These are phyloP conservation scores for Glycine latifolia DNA, from an alignment of 306 rosid genomes.

Conservation along the genomic window DNA sequence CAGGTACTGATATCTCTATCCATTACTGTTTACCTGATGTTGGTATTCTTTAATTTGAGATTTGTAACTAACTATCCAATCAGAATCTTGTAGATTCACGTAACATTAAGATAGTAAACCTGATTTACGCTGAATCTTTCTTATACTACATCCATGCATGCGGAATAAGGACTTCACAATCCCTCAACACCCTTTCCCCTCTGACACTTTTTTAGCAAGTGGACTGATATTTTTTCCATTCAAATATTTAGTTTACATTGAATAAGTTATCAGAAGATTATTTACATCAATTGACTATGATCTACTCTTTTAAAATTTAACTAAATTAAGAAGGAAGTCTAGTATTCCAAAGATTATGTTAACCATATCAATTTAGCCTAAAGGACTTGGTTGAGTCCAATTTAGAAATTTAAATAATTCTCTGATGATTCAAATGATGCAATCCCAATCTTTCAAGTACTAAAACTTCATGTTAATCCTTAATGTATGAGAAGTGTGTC, in stretches of 20 bases:
- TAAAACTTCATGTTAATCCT: constrained; percentile 2
- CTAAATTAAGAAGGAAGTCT: constrained; percentile 11
- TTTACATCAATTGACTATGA: constrained; percentile 4
- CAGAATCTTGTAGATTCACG: constrained; percentile 1
- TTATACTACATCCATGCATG: constrained; percentile 2
- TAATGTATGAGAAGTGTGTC: background rate
- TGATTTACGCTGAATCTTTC: background rate
- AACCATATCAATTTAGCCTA: constrained; percentile 18
- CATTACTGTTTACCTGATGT: background rate
- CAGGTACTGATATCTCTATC: constrained; percentile 53
- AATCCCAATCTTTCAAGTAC: constrained; percentile 30
- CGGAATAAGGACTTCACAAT: background rate
- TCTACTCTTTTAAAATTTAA: constrained; percentile 42
- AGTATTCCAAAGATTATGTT: background rate
- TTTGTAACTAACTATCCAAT: background rate
- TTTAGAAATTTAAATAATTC: constrained; percentile 8
- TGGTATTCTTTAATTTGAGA: constrained; percentile 12
- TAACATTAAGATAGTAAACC: constrained; percentile 19
- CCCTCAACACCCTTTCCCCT: background rate
- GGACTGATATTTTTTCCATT: constrained; percentile 27
- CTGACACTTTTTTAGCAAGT: background rate
- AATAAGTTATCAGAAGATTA: constrained; percentile 26
- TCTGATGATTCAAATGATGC: background rate
- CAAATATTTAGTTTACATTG: constrained; percentile 10
- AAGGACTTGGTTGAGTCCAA: constrained; percentile 13